Evolutionary conservation across 139 green algal species (phyloP).

Genomic region (Eudorina sp.): DNA sequence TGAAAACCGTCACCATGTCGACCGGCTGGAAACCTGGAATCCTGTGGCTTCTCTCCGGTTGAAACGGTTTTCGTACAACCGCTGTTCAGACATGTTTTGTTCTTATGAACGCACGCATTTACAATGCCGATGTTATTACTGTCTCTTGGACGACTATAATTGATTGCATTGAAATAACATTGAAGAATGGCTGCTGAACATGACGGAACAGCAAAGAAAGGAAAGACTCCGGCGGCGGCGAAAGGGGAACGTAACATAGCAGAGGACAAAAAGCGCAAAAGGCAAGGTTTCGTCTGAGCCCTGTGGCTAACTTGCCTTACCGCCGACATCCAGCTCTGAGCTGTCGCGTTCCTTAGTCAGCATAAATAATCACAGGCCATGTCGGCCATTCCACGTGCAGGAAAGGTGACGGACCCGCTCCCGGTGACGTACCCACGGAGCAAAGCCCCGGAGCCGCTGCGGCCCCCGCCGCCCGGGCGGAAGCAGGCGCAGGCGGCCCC

Average conservation of each 20-base stretch:
- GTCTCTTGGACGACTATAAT: background rate
- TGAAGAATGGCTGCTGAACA: background rate
- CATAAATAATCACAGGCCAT: background rate
- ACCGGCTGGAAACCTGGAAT: no score
- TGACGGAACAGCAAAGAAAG: background rate
- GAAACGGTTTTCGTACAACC: background rate
- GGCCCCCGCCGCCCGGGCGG: background rate
- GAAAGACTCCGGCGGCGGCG: background rate
- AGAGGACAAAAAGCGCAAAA: slow-evolving; percentile 17
- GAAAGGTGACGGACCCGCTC: background rate
- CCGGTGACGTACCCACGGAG: background rate
- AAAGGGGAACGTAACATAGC: background rate
- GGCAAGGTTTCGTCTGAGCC: background rate
- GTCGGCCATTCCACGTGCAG: background rate
- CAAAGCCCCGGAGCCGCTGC: background rate
- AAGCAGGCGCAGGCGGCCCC: background rate
- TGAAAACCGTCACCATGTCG: no score
- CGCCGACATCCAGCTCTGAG: background rate
- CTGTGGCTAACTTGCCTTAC: background rate
- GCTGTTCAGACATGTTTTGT: no score
- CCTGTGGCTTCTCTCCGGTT: background rate
- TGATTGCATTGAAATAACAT: background rate
- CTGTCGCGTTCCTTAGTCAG: background rate
- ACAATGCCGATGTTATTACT: background rate
- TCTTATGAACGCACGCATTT: background rate